Percentiles rank a stretch among this genome's conserved stretches.
phyloP scores from a whole-genome alignment of 2,329 filamentous ascomycete species.

The Fusarium beomiforme region DNA sequence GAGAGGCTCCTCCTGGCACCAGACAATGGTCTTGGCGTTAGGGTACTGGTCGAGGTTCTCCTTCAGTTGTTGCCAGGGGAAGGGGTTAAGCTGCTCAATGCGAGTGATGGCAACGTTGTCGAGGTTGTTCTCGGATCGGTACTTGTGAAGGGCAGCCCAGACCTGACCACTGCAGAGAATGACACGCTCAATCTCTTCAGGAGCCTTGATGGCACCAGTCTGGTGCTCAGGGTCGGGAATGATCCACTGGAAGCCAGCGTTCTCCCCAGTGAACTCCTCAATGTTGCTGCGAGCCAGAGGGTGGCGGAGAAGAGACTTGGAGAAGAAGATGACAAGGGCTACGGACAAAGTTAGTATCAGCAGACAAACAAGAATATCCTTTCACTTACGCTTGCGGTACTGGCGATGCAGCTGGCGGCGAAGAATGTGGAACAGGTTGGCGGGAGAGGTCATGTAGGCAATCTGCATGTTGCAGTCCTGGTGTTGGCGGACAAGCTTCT shows the following conservation, averaged over 20 bases:
- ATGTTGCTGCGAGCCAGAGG: slow-evolving; percentile 89
- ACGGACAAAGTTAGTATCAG: slow-evolving; percentile 28
- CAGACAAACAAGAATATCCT: neutral
- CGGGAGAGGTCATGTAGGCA: slow-evolving; percentile 94
- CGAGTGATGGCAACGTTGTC: slow-evolving; percentile 94
- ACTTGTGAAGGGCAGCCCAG: slow-evolving; percentile 88
- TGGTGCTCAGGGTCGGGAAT: slow-evolving; percentile 90
- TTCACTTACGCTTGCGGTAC: slow-evolving; percentile 92
- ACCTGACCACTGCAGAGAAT: slow-evolving; percentile 96
- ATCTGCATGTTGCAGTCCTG: slow-evolving; percentile 99
- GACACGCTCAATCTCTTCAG: slow-evolving; percentile 91
- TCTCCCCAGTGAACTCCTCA: slow-evolving; percentile 87
- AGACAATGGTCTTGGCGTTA: slow-evolving; percentile 97
- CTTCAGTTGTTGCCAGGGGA: slow-evolving; percentile 96
- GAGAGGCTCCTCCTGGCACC: slow-evolving; percentile 96
- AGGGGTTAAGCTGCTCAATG: slow-evolving; percentile 97
- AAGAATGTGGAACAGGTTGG: slow-evolving; percentile 96
- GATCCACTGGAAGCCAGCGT: slow-evolving; percentile 94
- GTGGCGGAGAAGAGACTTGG: slow-evolving; percentile 94
- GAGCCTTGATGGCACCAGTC: slow-evolving; percentile 76
- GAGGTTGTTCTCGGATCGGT: slow-evolving; percentile 86
- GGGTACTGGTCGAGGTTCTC: slow-evolving; percentile 97
- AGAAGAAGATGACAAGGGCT: slow-evolving; percentile 97
- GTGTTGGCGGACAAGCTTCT: slow-evolving; percentile 95
- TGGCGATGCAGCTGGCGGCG: slow-evolving; percentile 98